phyloP scores from a whole-genome alignment of 768 basidiomycete species.

The Kwoniella europaea region DNA sequence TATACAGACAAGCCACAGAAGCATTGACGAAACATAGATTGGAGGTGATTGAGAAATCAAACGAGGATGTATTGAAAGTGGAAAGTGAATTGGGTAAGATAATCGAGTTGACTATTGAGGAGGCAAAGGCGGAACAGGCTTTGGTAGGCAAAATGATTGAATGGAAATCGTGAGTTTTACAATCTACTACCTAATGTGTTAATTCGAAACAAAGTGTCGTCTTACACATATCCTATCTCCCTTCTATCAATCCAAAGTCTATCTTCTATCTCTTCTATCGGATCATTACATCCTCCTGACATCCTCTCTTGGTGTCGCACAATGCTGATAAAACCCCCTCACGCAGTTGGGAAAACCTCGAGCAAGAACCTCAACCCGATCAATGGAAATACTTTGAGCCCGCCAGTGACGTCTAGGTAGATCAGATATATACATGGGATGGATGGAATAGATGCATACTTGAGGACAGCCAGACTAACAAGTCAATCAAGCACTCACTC shows the following conservation, averaged over 20 bases:
- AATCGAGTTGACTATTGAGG: constrained; percentile 81
- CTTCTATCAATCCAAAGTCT: too few relatives aligned
- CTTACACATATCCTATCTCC: too few relatives aligned
- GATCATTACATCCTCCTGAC: too few relatives aligned
- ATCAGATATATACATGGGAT: background rate
- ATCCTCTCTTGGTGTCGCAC: too few relatives aligned
- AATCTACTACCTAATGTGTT: too few relatives aligned
- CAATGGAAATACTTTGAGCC: constrained; percentile 70
- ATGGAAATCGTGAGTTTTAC: constrained; percentile 85
- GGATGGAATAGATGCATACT: background rate
- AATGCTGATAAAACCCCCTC: background rate
- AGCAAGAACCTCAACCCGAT: constrained; percentile 75
- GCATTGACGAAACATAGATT: constrained; percentile 75
- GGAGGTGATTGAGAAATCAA: constrained; percentile 70
- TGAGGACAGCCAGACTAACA: background rate
- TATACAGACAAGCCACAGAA: constrained; percentile 87
- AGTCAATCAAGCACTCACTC: background rate
- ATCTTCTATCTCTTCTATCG: too few relatives aligned
- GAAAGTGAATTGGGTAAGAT: constrained; percentile 83
- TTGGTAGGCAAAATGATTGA: constrained; percentile 83
- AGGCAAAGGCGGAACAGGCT: constrained; percentile 79
- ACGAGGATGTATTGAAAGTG: constrained; percentile 67
- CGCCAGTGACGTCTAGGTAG: constrained; percentile 28
- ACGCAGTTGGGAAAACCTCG: constrained; percentile 83
- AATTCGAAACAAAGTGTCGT: too few relatives aligned